Conservation (phyloP, 495 filamentous ascomycete species). For the Chaetomium fimeti region DNA sequence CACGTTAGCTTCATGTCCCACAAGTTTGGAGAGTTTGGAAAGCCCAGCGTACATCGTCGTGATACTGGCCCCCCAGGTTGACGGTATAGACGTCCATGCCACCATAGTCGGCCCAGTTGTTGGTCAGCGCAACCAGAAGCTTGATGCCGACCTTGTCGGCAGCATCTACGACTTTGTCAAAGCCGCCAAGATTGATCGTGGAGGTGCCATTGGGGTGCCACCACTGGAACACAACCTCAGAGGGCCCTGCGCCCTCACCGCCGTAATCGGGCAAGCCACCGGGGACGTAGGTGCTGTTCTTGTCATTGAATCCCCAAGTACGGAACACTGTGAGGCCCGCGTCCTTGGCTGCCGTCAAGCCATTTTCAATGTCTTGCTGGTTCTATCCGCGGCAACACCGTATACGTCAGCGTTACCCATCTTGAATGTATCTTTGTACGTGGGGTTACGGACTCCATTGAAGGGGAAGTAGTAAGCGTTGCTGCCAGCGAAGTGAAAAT, state of each 20-base stretch:
- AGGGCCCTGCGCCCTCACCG: conserved; percentile 49
- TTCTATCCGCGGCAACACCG: conserved; percentile 33
- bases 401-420: background rate
- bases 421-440: background rate
- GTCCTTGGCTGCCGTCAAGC: conserved; percentile 51
- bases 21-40: background rate
- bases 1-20: conserved; percentile 5
- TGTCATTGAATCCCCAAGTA: conserved; percentile 62
- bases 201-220: conserved; percentile 45
- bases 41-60: conserved; percentile 34
- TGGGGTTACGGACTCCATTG: conserved; percentile 36
- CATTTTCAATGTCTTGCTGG: conserved; percentile 60
- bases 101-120: conserved; percentile 58
- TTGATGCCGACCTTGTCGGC: conserved; percentile 59
- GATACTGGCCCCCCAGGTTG: conserved; percentile 40
- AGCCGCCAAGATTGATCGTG: conserved; percentile 58
- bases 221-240: conserved; percentile 51
- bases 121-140: conserved; percentile 54
- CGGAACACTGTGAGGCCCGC: conserved; percentile 65
- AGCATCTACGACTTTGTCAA: conserved; percentile 64
- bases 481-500: conserved; percentile 66
- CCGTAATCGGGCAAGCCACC: conserved; percentile 45
- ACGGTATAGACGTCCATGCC: conserved; percentile 48
- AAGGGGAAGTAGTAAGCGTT: conserved; percentile 74
- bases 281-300: conserved; percentile 53